A percentile compares a stretch with the other conserved stretches of the same genome.
Conservation (phyloP, 2,329 filamentous ascomycete genomes). For the Penicillium italicum region DNA sequence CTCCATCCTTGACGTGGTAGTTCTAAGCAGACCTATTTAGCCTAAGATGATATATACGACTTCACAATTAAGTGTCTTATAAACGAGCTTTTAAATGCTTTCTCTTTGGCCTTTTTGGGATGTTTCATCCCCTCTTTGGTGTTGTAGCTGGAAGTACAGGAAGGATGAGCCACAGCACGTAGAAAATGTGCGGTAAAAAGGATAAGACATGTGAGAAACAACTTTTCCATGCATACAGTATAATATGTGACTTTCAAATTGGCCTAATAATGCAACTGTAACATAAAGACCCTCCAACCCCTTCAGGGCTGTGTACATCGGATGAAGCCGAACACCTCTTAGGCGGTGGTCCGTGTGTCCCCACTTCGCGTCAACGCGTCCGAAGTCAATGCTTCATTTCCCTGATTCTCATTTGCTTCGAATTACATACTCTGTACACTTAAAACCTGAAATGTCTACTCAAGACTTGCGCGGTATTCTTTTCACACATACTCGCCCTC, state of each 20-base stretch:
- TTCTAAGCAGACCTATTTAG: neutral
- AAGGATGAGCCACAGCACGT: neutral
- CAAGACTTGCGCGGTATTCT: conserved; percentile 36
- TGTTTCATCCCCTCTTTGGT: neutral
- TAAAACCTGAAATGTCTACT: conserved; percentile 34
- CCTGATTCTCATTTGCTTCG: neutral
- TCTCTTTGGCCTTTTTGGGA: neutral
- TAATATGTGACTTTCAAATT: neutral
- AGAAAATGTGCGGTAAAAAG: neutral
- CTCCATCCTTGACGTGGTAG: neutral
- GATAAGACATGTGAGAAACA: neutral
- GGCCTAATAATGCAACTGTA: neutral
- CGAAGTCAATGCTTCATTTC: conserved; percentile 15
- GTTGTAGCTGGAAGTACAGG: neutral
- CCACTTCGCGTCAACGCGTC: conserved; percentile 17
- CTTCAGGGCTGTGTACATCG: neutral
- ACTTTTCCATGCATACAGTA: too few relatives aligned
- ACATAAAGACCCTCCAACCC: neutral
- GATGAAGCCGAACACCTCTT: conserved; percentile 14
- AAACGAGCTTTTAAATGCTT: neutral
- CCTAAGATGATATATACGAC: neutral
- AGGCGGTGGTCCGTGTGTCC: conserved; percentile 35
- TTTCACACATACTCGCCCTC: conserved; percentile 42
- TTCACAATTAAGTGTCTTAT: too few relatives aligned
- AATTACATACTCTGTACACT: neutral